phyloP scores from a whole-genome alignment of 1,284 basidiomycete species.

The Cryptococcus sp. region DNA sequence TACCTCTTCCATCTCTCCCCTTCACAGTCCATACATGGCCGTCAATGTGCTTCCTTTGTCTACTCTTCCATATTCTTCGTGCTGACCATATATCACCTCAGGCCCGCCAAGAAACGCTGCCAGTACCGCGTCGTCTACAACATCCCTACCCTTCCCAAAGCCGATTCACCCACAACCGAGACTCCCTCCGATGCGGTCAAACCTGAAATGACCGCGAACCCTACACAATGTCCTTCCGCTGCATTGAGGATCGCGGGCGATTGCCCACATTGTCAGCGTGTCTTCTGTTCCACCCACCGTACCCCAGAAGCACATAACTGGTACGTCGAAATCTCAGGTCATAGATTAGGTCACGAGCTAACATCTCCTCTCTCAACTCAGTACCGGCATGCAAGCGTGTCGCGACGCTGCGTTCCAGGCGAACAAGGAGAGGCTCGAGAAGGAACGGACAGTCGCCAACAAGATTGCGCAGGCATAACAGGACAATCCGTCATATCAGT shows the following conservation, averaged over 20 bases:
- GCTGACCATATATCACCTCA: constrained; percentile 18
- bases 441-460: constrained; percentile 51
- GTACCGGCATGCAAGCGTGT: constrained; percentile 52
- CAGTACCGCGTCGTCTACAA: constrained; percentile 53
- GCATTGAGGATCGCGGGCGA: constrained; percentile 52
- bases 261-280: constrained; percentile 53
- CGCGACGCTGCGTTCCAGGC: constrained; percentile 55
- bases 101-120: constrained; percentile 54
- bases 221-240: constrained; percentile 50
- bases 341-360: not conserved
- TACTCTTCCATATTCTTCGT: not conserved
- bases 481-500: too few species aligned
- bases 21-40: not conserved
- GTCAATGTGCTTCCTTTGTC: not conserved
- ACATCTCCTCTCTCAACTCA: constrained; percentile 11
- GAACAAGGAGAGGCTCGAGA: constrained; percentile 54
- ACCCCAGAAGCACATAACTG: constrained; percentile 55
- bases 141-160: constrained; percentile 40
- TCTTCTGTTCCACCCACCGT: constrained; percentile 53
- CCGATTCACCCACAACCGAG: constrained; percentile 19
- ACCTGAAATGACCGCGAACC: constrained; percentile 47
- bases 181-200: constrained; percentile 21
- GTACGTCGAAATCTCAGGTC: constrained; percentile 34
- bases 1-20: not conserved
- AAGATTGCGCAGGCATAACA: constrained; percentile 53